A percentile compares a stretch with the other conserved stretches of the same genome.
These are phyloP conservation scores for Phialophora expanda DNA, from an alignment of 2,329 filamentous ascomycete genomes.

Conservation along the genomic window DNA sequence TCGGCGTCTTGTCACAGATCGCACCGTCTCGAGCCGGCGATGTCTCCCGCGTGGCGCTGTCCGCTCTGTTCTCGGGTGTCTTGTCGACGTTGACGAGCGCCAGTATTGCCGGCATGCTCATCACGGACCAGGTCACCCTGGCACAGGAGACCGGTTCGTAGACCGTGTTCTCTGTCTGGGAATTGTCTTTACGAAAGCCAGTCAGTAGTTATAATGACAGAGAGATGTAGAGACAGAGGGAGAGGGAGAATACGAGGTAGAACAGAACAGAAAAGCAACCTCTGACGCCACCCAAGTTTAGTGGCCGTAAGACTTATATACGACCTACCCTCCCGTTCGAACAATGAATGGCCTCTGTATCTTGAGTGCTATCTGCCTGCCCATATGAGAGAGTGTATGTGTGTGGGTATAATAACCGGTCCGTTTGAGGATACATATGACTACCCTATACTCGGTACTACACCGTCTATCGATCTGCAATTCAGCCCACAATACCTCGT, in stretches of 20 bases:
- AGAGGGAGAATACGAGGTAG: background rate
- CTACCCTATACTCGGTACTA: no score
- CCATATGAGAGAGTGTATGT: no score
- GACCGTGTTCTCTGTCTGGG: background rate
- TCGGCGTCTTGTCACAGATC: constrained; percentile 83
- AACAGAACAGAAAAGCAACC: background rate
- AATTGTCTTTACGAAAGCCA: background rate
- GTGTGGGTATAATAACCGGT: no score
- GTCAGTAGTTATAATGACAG: background rate
- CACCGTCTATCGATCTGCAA: no score
- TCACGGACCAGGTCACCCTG: constrained; percentile 44
- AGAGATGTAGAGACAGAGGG: background rate
- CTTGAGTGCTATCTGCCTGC: background rate
- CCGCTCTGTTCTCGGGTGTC: constrained; percentile 77
- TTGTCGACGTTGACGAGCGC: constrained; percentile 80
- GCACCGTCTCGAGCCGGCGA: constrained; percentile 75
- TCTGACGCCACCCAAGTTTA: background rate
- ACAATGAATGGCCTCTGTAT: background rate
- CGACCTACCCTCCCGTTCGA: background rate
- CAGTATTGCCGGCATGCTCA: constrained; percentile 75
- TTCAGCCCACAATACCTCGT: no score
- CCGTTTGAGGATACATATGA: no score
- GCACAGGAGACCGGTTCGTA: constrained; percentile 9
- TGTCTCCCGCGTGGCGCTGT: constrained; percentile 75
- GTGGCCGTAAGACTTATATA: background rate